These are phyloP conservation scores for Colletotrichum sp. DNA, from an alignment of 2,329 filamentous ascomycete genomes.

Conservation along the genomic window DNA sequence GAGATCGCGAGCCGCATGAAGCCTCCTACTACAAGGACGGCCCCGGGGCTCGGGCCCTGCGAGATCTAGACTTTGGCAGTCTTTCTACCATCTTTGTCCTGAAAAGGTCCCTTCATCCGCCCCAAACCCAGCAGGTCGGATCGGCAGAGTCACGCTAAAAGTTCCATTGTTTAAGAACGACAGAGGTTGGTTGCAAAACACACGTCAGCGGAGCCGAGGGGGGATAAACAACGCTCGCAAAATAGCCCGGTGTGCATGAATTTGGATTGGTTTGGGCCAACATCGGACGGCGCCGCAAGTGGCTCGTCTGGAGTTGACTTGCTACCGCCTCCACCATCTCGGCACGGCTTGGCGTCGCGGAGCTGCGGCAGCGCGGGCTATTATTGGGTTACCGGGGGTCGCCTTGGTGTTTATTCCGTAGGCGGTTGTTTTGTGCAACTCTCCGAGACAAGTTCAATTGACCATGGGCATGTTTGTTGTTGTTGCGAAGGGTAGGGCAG, in stretches of 20 bases:
- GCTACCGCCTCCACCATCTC: conserved; percentile 12
- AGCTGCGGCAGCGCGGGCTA: conserved; percentile 14
- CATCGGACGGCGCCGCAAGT: conserved; percentile 10
- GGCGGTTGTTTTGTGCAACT: not conserved
- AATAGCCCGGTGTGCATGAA: not conserved
- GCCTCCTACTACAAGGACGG: not conserved
- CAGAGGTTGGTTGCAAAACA: not conserved
- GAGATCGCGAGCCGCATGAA: not conserved
- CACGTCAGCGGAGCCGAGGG: not conserved
- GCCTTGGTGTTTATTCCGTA: not conserved
- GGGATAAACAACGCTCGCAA: not conserved
- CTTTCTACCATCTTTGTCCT: not conserved
- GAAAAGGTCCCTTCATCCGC: not conserved
- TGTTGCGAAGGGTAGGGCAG: not conserved
- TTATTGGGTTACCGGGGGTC: not conserved
- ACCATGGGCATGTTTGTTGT: not conserved
- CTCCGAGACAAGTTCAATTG: not conserved
- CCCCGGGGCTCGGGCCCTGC: not conserved
- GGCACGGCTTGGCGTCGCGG: conserved; percentile 20
- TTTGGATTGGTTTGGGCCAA: not conserved
- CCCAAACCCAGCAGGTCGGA: not conserved
- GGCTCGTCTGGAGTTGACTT: not conserved
- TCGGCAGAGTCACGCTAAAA: not conserved
- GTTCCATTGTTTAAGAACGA: not conserved
- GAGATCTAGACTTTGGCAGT: not conserved